Evolutionary conservation across 352 stramenopile species (phyloP).

Genomic region (Albugo candida): DNA sequence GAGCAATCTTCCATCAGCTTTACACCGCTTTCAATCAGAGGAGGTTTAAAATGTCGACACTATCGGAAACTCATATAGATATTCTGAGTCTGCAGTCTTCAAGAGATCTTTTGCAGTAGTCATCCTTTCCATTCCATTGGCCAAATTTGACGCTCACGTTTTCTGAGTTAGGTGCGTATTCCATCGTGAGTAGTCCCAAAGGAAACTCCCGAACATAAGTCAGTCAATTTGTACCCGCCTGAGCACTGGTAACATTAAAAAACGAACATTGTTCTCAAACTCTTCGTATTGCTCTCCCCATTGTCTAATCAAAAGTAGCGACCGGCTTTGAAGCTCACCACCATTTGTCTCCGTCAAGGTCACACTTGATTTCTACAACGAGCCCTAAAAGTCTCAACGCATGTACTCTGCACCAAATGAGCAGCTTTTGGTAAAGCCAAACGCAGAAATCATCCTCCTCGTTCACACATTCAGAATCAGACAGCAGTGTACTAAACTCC

Average conservation of each 20-base stretch:
- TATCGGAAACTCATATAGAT: constrained; percentile 67
- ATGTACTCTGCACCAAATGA: constrained; percentile 20
- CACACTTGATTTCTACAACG: constrained; percentile 58
- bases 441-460: constrained; percentile 25
- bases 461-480: constrained; percentile 55
- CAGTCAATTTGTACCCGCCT: background rate
- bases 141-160: constrained; percentile 20
- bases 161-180: background rate
- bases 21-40: constrained; percentile 71
- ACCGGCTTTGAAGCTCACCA: constrained; percentile 55
- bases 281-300: constrained; percentile 52
- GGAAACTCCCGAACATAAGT: background rate
- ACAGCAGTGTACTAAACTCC: constrained; percentile 52
- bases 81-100: constrained; percentile 16
- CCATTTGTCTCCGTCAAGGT: constrained; percentile 39
- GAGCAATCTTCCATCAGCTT: constrained; percentile 57
- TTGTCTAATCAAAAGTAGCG: constrained; percentile 59
- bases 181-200: constrained; percentile 2
- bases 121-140: constrained; percentile 55
- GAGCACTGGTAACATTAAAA: constrained; percentile 33
- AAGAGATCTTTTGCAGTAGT: constrained; percentile 22
- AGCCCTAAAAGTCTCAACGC: constrained; percentile 48
- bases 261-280: constrained; percentile 30
- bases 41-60: constrained; percentile 59
- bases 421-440: constrained; percentile 25